phyloP scores from a whole-genome alignment of 1,284 basidiomycete genomes.

The Moesziomyces sp. region DNA sequence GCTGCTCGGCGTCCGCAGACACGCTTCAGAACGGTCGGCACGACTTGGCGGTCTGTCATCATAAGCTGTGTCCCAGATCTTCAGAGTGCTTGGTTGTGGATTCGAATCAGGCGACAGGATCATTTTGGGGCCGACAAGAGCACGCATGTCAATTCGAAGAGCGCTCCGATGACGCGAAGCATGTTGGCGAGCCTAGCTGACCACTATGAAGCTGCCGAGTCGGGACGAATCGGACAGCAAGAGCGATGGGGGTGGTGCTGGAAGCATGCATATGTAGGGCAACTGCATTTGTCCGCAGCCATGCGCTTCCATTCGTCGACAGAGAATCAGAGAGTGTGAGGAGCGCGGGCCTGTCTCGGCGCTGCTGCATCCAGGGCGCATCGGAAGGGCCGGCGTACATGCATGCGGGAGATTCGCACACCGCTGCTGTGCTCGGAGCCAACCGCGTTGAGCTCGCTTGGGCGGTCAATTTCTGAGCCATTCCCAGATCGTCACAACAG shows the following conservation, averaged over 20 bases:
- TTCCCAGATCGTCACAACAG: neutral
- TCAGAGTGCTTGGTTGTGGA: no score
- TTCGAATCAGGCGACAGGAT: no score
- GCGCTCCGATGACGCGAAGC: no score
- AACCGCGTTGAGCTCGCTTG: conserved; percentile 4
- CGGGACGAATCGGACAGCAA: neutral
- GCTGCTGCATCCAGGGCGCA: neutral
- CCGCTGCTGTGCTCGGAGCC: conserved; percentile 1
- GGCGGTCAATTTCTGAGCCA: conserved; percentile 8
- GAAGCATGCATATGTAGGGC: neutral
- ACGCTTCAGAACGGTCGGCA: no score
- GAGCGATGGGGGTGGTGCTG: neutral
- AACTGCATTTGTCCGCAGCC: neutral
- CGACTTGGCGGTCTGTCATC: no score
- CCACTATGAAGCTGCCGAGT: neutral
- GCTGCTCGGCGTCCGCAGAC: no score
- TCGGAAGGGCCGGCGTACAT: neutral
- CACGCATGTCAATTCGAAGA: no score
- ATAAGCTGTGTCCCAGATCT: no score
- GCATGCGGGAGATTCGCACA: neutral
- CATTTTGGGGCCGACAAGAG: no score
- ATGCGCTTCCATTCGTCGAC: neutral
- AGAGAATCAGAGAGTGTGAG: neutral
- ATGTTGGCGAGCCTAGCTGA: no score
- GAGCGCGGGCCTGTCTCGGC: neutral